Percentiles rank a stretch among this genome's conserved stretches.
phyloP scores from a whole-genome alignment of 345 rosid genomes.

The Rhodamnia argentea region DNA sequence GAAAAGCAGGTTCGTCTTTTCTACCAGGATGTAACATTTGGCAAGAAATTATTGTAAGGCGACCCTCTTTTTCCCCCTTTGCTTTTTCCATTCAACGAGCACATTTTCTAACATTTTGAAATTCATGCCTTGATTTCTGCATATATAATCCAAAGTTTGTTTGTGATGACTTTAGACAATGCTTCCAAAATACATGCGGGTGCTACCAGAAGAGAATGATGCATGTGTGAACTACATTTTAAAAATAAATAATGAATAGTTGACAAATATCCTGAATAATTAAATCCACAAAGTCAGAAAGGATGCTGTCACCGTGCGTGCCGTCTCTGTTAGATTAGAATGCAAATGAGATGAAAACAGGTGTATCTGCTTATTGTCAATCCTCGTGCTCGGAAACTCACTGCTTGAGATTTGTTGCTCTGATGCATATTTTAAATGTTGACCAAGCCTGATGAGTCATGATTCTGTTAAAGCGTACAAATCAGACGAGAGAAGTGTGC shows the following conservation, averaged over 20 bases:
- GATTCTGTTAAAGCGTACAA: neutral
- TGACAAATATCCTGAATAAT: neutral
- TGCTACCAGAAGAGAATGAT: neutral
- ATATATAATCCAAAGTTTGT: neutral
- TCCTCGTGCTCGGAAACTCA: neutral
- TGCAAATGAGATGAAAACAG: neutral
- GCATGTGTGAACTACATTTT: neutral
- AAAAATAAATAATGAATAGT: neutral
- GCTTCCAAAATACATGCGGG: neutral
- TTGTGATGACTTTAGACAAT: neutral
- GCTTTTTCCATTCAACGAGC: neutral
- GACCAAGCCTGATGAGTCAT: neutral
- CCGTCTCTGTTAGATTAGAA: constrained; percentile 2
- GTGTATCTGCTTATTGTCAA: neutral
- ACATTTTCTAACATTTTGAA: neutral
- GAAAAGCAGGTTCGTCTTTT: neutral
- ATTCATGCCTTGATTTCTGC: neutral
- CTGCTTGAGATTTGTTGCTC: neutral
- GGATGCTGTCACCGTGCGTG: constrained; percentile 5
- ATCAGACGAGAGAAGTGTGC: neutral
- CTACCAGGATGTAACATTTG: neutral
- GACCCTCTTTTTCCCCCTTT: neutral
- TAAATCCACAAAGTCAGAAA: neutral
- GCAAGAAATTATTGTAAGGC: neutral
- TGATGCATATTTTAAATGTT: neutral